A percentile compares a stretch with the other conserved stretches of the same genome.
phyloP scores from a whole-genome alignment of 176 grass and related monocot genomes.

The Thalia dealbata region DNA sequence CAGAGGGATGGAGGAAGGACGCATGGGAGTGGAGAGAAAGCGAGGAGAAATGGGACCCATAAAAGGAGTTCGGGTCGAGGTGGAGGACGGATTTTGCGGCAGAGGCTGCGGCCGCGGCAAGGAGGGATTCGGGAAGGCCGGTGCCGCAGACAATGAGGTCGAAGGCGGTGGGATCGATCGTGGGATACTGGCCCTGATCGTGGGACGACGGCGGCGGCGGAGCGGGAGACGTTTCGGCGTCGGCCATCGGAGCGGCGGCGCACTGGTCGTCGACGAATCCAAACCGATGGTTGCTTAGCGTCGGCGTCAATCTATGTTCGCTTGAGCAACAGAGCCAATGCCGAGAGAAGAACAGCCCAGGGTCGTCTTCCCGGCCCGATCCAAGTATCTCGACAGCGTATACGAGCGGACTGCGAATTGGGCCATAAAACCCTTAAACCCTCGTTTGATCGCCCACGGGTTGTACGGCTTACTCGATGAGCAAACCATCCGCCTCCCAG shows the following conservation, averaged over 20 bases:
- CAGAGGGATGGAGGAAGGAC: constrained; percentile 24
- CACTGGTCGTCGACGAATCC: too few relatives aligned
- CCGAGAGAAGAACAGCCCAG: too few relatives aligned
- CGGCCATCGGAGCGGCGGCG: not conserved
- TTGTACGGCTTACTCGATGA: too few relatives aligned
- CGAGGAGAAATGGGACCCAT: constrained; percentile 84
- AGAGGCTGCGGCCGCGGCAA: constrained; percentile 55
- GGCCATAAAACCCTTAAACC: too few relatives aligned
- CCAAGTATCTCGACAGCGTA: too few relatives aligned
- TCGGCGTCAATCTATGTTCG: too few relatives aligned
- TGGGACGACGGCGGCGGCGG: not conserved
- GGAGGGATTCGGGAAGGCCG: constrained; percentile 64
- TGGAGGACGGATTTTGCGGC: constrained; percentile 81
- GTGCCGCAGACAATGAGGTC: constrained; percentile 77
- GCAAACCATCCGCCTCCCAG: too few relatives aligned
- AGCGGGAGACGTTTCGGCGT: constrained; percentile 22
- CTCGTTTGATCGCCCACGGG: too few relatives aligned
- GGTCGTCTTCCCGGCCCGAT: too few relatives aligned
- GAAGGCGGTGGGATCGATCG: constrained; percentile 64
- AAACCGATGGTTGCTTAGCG: too few relatives aligned
- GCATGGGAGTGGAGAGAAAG: constrained; percentile 36
- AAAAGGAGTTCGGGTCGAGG: constrained; percentile 68
- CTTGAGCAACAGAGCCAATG: too few relatives aligned
- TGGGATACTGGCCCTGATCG: constrained; percentile 40
- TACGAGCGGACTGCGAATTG: too few relatives aligned